Evolutionary conservation across 495 filamentous ascomycete genomes (phyloP).

Genomic region (Neurospora tetraspora): DNA sequence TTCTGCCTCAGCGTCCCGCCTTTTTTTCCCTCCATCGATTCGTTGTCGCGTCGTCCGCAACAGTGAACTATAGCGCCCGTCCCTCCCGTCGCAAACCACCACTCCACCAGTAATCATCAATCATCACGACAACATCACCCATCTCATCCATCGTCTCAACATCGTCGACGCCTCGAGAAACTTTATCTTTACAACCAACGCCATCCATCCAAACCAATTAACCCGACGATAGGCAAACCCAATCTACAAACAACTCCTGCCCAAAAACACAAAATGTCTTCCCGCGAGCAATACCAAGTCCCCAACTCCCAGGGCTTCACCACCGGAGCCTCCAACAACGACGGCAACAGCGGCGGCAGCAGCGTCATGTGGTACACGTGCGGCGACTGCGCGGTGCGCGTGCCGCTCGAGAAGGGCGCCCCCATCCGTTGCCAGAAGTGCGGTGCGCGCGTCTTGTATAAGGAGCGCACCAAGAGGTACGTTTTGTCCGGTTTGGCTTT

Average conservation of each 20-base stretch:
- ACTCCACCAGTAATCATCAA: neutral
- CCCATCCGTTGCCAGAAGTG: constrained; percentile 93
- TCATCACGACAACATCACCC: neutral
- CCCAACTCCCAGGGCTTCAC: constrained; percentile 18
- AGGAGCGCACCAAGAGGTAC: constrained; percentile 94
- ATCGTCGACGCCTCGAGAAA: too few relatives aligned
- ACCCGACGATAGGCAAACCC: too few relatives aligned
- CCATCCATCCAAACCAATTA: too few relatives aligned
- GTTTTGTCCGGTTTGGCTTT: constrained; percentile 8
- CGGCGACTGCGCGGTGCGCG: constrained; percentile 81
- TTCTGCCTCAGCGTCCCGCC: constrained; percentile 6
- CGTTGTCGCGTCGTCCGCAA: neutral
- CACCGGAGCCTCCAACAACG: constrained; percentile 25
- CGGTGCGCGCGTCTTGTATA: constrained; percentile 92
- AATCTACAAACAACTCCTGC: too few relatives aligned
- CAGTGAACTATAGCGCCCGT: neutral
- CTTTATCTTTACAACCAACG: too few relatives aligned
- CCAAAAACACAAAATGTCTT: constrained; percentile 27
- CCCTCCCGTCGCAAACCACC: neutral
- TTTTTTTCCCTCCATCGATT: constrained; percentile 7
- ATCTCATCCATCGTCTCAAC: too few relatives aligned
- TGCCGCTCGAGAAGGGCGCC: constrained; percentile 72
- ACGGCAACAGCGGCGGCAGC: constrained; percentile 19
- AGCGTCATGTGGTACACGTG: constrained; percentile 72
- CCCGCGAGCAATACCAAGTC: constrained; percentile 50